phyloP scores from a whole-genome alignment of 352 stramenopile species.

The Phytophthora boehmeriae region DNA sequence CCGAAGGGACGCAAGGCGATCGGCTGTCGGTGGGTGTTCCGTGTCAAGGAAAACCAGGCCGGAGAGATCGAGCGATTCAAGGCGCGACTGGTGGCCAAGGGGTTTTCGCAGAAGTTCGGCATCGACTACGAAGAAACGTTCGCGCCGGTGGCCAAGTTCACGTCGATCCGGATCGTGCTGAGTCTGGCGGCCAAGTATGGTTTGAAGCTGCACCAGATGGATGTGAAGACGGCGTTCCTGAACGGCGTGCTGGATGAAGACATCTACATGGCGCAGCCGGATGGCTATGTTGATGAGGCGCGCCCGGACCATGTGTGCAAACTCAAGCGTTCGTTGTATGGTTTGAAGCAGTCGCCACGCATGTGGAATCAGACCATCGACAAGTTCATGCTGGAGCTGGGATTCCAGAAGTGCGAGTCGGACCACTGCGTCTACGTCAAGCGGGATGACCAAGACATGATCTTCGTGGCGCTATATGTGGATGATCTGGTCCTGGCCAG shows the following conservation, averaged over 20 bases:
- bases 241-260: constrained; percentile 20
- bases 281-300: constrained; percentile 3
- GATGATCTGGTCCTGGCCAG: constrained; percentile 35
- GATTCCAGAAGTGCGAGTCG: background rate
- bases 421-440: background rate
- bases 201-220: constrained; percentile 22
- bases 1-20: constrained; percentile 8
- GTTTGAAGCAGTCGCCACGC: constrained; percentile 11
- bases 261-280: constrained; percentile 24
- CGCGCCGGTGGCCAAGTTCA: background rate
- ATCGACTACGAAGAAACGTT: background rate
- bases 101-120: background rate
- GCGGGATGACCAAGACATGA: background rate
- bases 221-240: constrained; percentile 26
- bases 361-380: constrained; percentile 12
- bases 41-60: constrained; percentile 16
- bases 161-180: constrained; percentile 3
- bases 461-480: constrained; percentile 30
- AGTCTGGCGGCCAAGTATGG: background rate
- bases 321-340: constrained; percentile 8
- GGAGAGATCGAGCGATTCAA: constrained; percentile 16
- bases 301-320: constrained; percentile 9
- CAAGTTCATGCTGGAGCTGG: constrained; percentile 1
- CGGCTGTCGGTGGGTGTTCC: constrained; percentile 15
- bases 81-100: background rate